These are phyloP conservation scores for Blepharisma japonicum DNA, from an alignment of 73 alveolate species.

Conservation along the genomic window DNA sequence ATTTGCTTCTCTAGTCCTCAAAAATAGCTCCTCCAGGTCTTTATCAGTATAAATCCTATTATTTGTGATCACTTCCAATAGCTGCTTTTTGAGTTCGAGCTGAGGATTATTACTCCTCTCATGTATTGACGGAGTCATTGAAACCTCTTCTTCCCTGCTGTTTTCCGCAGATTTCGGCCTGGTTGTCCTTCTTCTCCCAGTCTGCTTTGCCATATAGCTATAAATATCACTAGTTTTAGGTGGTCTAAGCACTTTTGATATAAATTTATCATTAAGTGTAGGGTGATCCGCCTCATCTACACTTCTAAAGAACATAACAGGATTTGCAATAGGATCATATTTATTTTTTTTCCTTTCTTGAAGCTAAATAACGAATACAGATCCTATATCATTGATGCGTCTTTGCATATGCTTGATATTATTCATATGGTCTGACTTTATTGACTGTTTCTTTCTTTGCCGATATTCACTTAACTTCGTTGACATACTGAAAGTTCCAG, in stretches of 20 bases:
- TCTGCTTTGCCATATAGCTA: not conserved
- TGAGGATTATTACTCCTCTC: no score
- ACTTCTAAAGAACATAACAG: constrained; percentile 10
- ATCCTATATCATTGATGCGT: constrained; percentile 10
- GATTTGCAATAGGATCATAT: constrained; percentile 14
- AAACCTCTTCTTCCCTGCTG: not conserved
- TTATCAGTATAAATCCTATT: constrained; percentile 11
- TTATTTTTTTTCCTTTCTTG: constrained; percentile 26
- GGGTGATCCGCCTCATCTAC: not conserved
- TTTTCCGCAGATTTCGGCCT: not conserved
- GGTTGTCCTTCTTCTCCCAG: not conserved
- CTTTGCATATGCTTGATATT: constrained; percentile 24
- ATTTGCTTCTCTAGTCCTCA: not conserved
- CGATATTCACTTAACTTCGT: constrained; percentile 9
- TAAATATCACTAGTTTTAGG: constrained; percentile 1
- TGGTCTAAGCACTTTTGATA: not conserved
- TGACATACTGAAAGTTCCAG: constrained; percentile 9
- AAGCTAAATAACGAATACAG: not conserved
- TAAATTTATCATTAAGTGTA: not conserved
- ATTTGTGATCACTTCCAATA: not conserved
- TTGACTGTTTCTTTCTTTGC: not conserved
- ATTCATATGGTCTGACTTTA: not conserved
- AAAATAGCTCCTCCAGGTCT: not conserved
- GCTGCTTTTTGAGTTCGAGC: not conserved
- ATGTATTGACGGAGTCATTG: no score